A percentile compares a stretch with the other conserved stretches of the same genome.
These are phyloP conservation scores for Wickerhamomyces sp. DNA, from an alignment of 1,139 yeast genomes.

Conservation along the genomic window DNA sequence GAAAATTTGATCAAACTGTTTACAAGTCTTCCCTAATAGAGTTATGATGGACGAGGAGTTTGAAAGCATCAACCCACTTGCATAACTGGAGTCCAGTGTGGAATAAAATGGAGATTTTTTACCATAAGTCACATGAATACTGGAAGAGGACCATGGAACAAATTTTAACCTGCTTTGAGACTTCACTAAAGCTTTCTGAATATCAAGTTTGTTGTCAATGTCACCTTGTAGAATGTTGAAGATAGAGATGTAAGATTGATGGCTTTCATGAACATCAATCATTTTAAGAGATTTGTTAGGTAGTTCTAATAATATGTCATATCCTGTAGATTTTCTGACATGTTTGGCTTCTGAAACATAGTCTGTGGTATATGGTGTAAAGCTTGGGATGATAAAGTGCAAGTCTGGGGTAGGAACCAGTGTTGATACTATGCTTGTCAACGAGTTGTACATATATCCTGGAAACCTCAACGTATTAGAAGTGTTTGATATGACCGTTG, in stretches of 20 bases:
- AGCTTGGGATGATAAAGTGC: slow-evolving; percentile 81
- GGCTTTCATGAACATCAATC: slow-evolving; percentile 47
- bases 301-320: slow-evolving; percentile 80
- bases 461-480: slow-evolving; percentile 91
- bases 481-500: slow-evolving; percentile 78
- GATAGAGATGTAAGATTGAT: slow-evolving; percentile 61
- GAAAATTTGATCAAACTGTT: slow-evolving; percentile 77
- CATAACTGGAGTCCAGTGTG: slow-evolving; percentile 29
- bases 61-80: slow-evolving; percentile 73
- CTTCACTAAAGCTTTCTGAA: slow-evolving; percentile 73
- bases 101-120: slow-evolving; percentile 59
- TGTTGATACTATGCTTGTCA: slow-evolving; percentile 78
- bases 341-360: slow-evolving; percentile 54
- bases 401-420: slow-evolving; percentile 86
- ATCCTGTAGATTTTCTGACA: slow-evolving; percentile 70
- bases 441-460: slow-evolving; percentile 83
- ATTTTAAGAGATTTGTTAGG: slow-evolving; percentile 76
- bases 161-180: slow-evolving; percentile 76
- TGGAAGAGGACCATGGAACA: slow-evolving; percentile 84
- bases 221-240: slow-evolving; percentile 75
- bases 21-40: slow-evolving; percentile 61
- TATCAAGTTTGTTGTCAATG: slow-evolving; percentile 62
- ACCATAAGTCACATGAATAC: slow-evolving; percentile 76
- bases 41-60: slow-evolving; percentile 71
- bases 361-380: slow-evolving; percentile 78